Conservation (phyloP, 2,329 filamentous ascomycete genomes). For the Neophaeococcomyces mojaviensis region DNA sequence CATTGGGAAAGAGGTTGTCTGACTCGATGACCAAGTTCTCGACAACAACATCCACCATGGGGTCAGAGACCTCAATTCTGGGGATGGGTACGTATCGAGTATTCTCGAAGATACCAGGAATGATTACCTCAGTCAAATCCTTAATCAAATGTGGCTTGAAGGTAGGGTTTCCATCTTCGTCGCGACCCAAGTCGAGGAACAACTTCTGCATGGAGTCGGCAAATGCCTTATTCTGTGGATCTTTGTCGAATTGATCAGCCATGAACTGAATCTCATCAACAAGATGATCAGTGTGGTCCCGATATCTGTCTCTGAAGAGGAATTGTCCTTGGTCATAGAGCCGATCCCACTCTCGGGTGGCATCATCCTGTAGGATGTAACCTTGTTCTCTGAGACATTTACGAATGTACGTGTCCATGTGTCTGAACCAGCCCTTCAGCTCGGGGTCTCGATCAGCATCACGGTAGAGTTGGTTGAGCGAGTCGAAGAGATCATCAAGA, state of each 20-base stretch:
- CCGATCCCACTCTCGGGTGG: conserved; percentile 72
- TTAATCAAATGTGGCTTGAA: conserved; percentile 94
- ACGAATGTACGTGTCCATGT: conserved; percentile 68
- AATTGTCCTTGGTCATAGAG: conserved; percentile 80
- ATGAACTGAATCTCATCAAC: conserved; percentile 87
- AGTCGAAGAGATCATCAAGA: conserved; percentile 73
- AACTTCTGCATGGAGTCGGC: conserved; percentile 69
- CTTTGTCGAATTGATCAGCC: conserved; percentile 78
- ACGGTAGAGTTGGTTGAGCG: conserved; percentile 76
- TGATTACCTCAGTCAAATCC: conserved; percentile 77
- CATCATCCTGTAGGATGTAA: conserved; percentile 75
- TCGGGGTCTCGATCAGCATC: conserved; percentile 83
- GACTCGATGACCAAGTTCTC: conserved; percentile 95
- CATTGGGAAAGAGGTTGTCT: conserved; percentile 93
- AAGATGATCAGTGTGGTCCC: conserved; percentile 74
- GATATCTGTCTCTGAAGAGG: conserved; percentile 83
- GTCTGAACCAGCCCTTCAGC: conserved; percentile 81
- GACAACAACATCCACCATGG: conserved; percentile 74
- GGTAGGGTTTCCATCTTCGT: conserved; percentile 69
- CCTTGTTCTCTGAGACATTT: conserved; percentile 82
- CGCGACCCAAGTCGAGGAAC: conserved; percentile 83
- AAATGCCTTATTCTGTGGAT: conserved; percentile 79
- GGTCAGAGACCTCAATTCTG: conserved; percentile 85
- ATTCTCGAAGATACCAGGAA: conserved; percentile 75
- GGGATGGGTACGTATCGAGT: conserved; percentile 87